These are phyloP conservation scores for Lanmaoa pseudosensibilis DNA, from an alignment of 768 basidiomycete species.

Conservation along the genomic window DNA sequence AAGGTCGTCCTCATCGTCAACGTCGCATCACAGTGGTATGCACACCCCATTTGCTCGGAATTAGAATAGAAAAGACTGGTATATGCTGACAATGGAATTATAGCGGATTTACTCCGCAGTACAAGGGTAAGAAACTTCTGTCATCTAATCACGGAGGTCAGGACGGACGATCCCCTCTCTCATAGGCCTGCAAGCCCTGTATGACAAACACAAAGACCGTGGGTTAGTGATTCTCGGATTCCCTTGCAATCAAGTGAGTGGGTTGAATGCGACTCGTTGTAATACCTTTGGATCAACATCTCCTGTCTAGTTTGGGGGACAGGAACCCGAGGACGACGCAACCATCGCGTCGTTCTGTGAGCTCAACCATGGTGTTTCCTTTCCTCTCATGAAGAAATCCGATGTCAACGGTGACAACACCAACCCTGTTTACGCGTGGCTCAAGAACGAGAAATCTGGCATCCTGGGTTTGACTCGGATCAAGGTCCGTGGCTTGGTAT, in stretches of 20 bases:
- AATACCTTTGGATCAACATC: not conserved
- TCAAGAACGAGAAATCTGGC: constrained; percentile 79
- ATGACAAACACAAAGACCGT: constrained; percentile 78
- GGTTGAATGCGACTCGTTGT: not conserved
- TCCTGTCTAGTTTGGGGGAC: constrained; percentile 65
- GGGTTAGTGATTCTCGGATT: constrained; percentile 84
- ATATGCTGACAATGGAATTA: constrained; percentile 1
- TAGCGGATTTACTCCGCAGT: constrained; percentile 85
- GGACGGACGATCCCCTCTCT: not conserved
- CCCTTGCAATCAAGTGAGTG: constrained; percentile 80
- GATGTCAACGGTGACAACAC: constrained; percentile 88
- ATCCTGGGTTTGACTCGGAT: constrained; percentile 69
- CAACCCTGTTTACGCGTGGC: constrained; percentile 82
- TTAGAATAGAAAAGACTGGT: not conserved
- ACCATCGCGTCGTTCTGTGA: constrained; percentile 73
- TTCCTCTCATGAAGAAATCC: constrained; percentile 90
- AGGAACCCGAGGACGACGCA: constrained; percentile 83
- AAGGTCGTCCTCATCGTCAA: constrained; percentile 81
- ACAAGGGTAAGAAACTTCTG: constrained; percentile 49
- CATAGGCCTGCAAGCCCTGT: constrained; percentile 72
- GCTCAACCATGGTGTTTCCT: constrained; percentile 84
- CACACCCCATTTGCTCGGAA: not conserved
- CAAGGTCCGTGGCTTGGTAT: constrained; percentile 51
- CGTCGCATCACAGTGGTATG: constrained; percentile 67
- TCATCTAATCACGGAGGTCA: not conserved